A percentile compares a stretch with the other conserved stretches of the same genome.
phyloP scores from a whole-genome alignment of 768 basidiomycete genomes.

The Amanita molliuscula region DNA sequence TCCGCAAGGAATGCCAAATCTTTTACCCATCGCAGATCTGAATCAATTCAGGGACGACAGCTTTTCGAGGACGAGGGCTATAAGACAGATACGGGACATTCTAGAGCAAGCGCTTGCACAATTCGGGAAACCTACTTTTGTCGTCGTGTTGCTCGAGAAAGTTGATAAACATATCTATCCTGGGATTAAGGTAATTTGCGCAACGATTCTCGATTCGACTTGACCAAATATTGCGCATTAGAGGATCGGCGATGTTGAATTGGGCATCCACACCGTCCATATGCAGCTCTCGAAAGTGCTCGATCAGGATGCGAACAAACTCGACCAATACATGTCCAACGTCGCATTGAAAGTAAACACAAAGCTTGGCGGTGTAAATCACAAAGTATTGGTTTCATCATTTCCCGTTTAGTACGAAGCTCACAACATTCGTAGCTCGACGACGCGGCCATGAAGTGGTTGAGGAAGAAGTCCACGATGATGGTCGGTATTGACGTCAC shows the following conservation, averaged over 20 bases:
- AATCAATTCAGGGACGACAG: conserved; percentile 22
- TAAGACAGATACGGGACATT: conserved; percentile 27
- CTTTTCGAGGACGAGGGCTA: conserved; percentile 21
- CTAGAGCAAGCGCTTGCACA: conserved; percentile 22
- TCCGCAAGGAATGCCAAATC: conserved; percentile 22
- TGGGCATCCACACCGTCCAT: conserved; percentile 66
- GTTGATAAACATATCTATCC: conserved; percentile 72
- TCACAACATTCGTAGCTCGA: conserved; percentile 33
- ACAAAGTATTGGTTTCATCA: conserved; percentile 30
- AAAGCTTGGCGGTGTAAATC: conserved; percentile 77
- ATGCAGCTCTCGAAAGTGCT: conserved; percentile 59
- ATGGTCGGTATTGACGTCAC: conserved; percentile 82
- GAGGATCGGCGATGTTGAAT: conserved; percentile 58
- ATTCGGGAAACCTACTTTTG: conserved; percentile 41
- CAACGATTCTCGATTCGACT: not conserved
- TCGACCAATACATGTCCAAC: conserved; percentile 78
- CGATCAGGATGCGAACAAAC: conserved; percentile 35
- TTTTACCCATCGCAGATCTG: conserved; percentile 23
- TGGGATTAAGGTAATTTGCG: conserved; percentile 48
- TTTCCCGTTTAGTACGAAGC: not conserved
- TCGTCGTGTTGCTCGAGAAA: conserved; percentile 60
- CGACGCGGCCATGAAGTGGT: conserved; percentile 45
- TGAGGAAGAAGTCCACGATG: conserved; percentile 64
- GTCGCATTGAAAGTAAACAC: conserved; percentile 76
- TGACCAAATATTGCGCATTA: conserved; percentile 9